phyloP scores from a whole-genome alignment of 331 rosid genomes.

The Erythrophleum ivorense region DNA sequence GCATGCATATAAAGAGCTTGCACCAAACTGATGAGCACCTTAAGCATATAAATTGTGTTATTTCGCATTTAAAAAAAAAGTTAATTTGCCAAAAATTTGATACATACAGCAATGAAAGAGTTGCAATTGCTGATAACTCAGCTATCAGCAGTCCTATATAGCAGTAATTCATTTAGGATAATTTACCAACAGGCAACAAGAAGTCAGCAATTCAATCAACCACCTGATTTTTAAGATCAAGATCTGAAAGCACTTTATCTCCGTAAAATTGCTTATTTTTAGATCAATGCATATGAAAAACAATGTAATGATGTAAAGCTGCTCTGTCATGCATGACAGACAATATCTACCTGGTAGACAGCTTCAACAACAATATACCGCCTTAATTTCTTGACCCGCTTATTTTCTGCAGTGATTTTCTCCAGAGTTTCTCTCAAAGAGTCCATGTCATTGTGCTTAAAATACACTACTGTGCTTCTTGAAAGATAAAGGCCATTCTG shows the following conservation, averaged over 20 bases:
- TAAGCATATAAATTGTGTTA: neutral
- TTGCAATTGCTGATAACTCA: slow-evolving; percentile 25
- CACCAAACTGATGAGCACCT: neutral
- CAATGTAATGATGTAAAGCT: neutral
- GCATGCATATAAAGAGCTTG: neutral
- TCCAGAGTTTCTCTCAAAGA: slow-evolving; percentile 81
- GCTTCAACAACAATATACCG: slow-evolving; percentile 99
- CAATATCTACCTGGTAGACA: slow-evolving; percentile 78
- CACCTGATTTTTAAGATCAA: slow-evolving; percentile 23
- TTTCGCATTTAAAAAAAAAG: slow-evolving; percentile 1
- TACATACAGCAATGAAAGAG: slow-evolving; percentile 16
- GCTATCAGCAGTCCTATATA: slow-evolving; percentile 13
- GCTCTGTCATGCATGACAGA: slow-evolving; percentile 14
- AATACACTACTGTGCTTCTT: slow-evolving; percentile 89
- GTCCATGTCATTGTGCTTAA: slow-evolving; percentile 89
- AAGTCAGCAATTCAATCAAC: slow-evolving; percentile 38
- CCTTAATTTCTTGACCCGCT: slow-evolving; percentile 74
- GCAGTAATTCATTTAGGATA: slow-evolving; percentile 17
- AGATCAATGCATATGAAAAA: slow-evolving; percentile 11
- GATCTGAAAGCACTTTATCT: neutral
- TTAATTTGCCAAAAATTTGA: neutral
- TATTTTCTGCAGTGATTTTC: slow-evolving; percentile 65
- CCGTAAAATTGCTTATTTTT: neutral
- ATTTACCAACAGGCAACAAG: slow-evolving; percentile 30
- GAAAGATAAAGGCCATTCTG: slow-evolving; percentile 97